Evolutionary conservation across 1,139 yeast species (phyloP).

Genomic region (Geotrichum citri-aurantii): DNA sequence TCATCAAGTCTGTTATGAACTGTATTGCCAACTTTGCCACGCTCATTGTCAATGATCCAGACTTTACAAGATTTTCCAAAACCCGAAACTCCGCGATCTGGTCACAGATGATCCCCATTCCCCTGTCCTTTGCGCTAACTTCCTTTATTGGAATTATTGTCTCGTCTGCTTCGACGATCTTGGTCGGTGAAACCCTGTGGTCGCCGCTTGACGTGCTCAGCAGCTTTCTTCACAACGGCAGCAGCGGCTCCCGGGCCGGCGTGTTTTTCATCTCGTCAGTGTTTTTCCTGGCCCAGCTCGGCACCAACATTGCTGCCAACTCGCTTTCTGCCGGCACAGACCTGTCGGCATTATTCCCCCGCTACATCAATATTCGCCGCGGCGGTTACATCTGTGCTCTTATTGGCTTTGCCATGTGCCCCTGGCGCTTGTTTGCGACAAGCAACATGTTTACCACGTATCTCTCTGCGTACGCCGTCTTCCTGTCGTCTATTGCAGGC

Average conservation of each 20-base stretch:
- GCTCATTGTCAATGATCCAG: constrained; percentile 81
- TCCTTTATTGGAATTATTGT: constrained; percentile 83
- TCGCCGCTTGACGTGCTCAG: constrained; percentile 75
- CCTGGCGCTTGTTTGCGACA: constrained; percentile 77
- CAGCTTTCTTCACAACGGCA: constrained; percentile 53
- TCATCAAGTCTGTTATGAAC: constrained; percentile 69
- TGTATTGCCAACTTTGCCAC: constrained; percentile 83
- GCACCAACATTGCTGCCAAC: constrained; percentile 86
- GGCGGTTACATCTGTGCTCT: constrained; percentile 76
- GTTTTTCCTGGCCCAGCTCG: constrained; percentile 79
- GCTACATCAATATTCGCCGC: constrained; percentile 74
- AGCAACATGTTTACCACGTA: constrained; percentile 79
- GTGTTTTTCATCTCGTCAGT: constrained; percentile 74
- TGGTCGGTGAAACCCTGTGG: constrained; percentile 75
- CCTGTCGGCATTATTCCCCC: constrained; percentile 75
- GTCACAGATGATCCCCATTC: constrained; percentile 61
- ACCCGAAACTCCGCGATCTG: constrained; percentile 45
- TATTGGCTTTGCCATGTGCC: constrained; percentile 73
- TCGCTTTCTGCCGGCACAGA: constrained; percentile 89
- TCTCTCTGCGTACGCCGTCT: constrained; percentile 78
- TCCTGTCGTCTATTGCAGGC: constrained; percentile 83
- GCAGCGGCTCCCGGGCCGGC: constrained; percentile 73
- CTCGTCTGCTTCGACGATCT: constrained; percentile 67
- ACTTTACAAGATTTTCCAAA: constrained; percentile 77
- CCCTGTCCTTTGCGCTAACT: constrained; percentile 71